These are phyloP conservation scores for Anthoceros angustus DNA, from an alignment of 225 moss, liverwort and hornwort genomes.

Conservation along the genomic window DNA sequence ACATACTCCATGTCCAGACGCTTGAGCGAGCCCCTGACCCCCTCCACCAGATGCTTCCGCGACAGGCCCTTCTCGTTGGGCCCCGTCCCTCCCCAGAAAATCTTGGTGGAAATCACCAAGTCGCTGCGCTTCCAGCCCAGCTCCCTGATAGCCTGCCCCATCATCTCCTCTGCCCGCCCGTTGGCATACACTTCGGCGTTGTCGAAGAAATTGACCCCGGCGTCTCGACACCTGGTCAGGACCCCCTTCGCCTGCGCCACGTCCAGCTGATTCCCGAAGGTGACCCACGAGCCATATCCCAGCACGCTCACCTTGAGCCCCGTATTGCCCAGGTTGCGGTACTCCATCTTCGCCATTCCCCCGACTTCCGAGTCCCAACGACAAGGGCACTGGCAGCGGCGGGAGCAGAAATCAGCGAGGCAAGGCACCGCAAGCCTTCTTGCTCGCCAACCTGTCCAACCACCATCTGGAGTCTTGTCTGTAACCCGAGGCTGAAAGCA, in stretches of 20 bases:
- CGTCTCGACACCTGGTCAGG: slow-evolving; percentile 53
- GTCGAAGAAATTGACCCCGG: slow-evolving; percentile 93
- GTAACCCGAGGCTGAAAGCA: too few species aligned
- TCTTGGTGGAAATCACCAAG: slow-evolving; percentile 85
- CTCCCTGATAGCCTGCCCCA: slow-evolving; percentile 67
- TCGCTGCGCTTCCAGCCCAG: slow-evolving; percentile 92
- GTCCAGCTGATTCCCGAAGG: slow-evolving; percentile 83
- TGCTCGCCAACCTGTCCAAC: too few species aligned
- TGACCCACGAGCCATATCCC: slow-evolving; percentile 88
- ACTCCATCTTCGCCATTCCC: slow-evolving; percentile 44
- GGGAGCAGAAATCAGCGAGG: too few species aligned
- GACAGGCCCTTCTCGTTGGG: slow-evolving; percentile 85
- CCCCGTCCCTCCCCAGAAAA: slow-evolving; percentile 80
- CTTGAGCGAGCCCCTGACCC: slow-evolving; percentile 47
- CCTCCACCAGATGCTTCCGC: slow-evolving; percentile 80
- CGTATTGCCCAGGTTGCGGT: slow-evolving; percentile 63
- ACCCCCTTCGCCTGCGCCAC: slow-evolving; percentile 64
- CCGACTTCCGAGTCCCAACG: too few species aligned
- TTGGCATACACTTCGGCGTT: slow-evolving; percentile 88
- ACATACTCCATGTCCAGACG: slow-evolving; percentile 88
- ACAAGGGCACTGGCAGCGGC: too few species aligned
- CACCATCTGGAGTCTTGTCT: too few species aligned
- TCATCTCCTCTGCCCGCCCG: slow-evolving; percentile 83
- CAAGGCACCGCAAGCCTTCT: too few species aligned
- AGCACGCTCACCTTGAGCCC: slow-evolving; percentile 65